phyloP scores from a whole-genome alignment of 1,284 basidiomycete species.

The Ustilago vetiveriae region DNA sequence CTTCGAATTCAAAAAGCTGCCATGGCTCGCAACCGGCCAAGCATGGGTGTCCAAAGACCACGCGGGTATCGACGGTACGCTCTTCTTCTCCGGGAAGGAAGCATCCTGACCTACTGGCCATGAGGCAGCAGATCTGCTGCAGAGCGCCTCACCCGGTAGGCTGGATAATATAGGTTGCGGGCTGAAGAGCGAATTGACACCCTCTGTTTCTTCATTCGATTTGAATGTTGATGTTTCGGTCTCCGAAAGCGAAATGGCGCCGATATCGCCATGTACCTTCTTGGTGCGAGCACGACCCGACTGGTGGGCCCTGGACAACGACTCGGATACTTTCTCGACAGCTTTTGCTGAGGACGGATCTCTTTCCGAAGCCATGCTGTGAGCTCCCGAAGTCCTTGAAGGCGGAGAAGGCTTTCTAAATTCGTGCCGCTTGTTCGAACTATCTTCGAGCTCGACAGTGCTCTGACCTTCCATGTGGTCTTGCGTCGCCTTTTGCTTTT shows the following conservation, averaged over 20 bases:
- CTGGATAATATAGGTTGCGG: too few relatives aligned
- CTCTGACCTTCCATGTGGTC: neutral
- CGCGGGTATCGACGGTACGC: too few relatives aligned
- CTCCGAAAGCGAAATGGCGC: neutral
- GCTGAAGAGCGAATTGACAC: too few relatives aligned
- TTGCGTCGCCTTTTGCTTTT: conserved; percentile 16
- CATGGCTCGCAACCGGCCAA: too few relatives aligned
- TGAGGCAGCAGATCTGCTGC: too few relatives aligned
- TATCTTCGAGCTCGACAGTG: neutral
- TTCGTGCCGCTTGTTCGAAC: neutral
- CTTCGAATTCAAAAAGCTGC: too few relatives aligned
- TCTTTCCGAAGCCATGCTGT: neutral
- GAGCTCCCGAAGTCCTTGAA: neutral
- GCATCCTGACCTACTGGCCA: too few relatives aligned
- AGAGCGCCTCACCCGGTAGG: too few relatives aligned
- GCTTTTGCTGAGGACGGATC: neutral
- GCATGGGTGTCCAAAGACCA: too few relatives aligned
- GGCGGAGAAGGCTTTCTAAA: conserved; percentile 6
- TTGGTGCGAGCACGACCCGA: neutral
- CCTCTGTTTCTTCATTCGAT: neutral
- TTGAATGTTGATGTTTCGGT: neutral
- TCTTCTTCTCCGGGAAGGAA: too few relatives aligned
- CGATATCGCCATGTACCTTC: neutral
- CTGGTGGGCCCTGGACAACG: neutral
- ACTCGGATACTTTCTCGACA: neutral